Base-by-base conservation (phyloP, 148 eudicot genomes). In the Heliosperma pusillum region DNA sequence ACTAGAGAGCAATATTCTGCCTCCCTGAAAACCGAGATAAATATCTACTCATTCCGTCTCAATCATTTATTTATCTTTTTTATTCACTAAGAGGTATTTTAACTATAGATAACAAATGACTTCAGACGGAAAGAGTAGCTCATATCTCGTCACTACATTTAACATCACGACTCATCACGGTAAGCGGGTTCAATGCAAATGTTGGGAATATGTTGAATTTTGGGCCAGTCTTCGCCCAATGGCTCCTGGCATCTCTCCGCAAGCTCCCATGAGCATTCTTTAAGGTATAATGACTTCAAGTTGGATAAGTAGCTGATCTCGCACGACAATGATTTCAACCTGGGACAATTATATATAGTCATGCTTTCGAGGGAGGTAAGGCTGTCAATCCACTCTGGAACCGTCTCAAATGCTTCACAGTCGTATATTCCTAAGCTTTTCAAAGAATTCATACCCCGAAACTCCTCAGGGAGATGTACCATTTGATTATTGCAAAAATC, bases 171-270 rank as follows among this genome's bases (percentile, higher is more conserved):
- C n/a, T n/a, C n/a, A n/a, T n/a, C n/a, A n/a, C n/a, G n/a, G n/a
- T n/a, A n/a, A n/a, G 19, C 56, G 16, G 56, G 56, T 52, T 12
- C 3, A 52, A 52, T 52, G 25, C 12, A 5, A 61, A 66, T 66
- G 16, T 15, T 7, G 2, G 69, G 44, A 15, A 66, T 66, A 66
- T 66, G 69, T 66, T 30, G 69, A 27, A 66, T 66, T 16, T 10
- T 25, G 69, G 69, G 44, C 69, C 69, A 66, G 19, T 66, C 26
- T 66, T 66, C 69, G 17, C 69, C 69, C 6, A 44, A 10, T 16
- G 44, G 44, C 36, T 4, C 13, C 15, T 17, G 36, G 19, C 69
- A 66, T 27, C 42, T 66, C 29, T 66, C 69, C 19, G 2, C 19
- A 27, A 66, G 44, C 69, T 21, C 10, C 27, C 26, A 1, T 6